Evolutionary conservation across 2,329 filamentous ascomycete species (phyloP).

Genomic region (Seiridium cupressi): DNA sequence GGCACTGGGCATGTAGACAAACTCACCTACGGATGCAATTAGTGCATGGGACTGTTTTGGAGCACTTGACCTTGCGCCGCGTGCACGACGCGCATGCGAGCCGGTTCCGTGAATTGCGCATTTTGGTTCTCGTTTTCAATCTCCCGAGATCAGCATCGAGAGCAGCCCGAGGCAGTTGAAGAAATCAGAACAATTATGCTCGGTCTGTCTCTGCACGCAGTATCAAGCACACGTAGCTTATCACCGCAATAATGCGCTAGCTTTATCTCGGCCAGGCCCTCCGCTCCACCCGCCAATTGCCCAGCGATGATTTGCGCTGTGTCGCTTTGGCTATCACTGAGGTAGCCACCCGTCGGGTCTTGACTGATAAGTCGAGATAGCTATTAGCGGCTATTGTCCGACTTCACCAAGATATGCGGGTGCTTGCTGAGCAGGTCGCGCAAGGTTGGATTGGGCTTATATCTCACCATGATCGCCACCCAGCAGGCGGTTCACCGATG

Average conservation of each 20-base stretch:
- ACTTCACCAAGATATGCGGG: neutral
- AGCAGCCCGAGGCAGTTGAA: no score
- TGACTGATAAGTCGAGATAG: neutral
- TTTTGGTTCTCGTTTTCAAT: neutral
- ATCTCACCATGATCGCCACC: neutral
- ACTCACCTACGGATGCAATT: conserved; percentile 33
- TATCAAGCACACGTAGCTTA: neutral
- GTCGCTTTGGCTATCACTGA: neutral
- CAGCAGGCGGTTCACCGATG: no score
- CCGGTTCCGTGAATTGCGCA: conserved; percentile 14
- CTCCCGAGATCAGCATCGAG: neutral
- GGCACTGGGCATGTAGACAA: neutral
- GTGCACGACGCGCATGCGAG: conserved; percentile 29
- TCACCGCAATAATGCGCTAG: neutral
- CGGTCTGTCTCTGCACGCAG: neutral
- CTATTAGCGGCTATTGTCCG: neutral
- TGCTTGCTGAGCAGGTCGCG: neutral
- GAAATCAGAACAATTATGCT: neutral
- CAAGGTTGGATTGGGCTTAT: neutral
- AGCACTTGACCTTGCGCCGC: conserved; percentile 34
- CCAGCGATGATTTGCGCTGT: neutral
- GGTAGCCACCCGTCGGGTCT: neutral
- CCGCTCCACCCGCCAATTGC: neutral
- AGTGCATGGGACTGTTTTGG: conserved; percentile 37
- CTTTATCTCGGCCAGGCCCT: neutral